phyloP scores from a whole-genome alignment of 306 rosid genomes.

The Parietaria judaica region DNA sequence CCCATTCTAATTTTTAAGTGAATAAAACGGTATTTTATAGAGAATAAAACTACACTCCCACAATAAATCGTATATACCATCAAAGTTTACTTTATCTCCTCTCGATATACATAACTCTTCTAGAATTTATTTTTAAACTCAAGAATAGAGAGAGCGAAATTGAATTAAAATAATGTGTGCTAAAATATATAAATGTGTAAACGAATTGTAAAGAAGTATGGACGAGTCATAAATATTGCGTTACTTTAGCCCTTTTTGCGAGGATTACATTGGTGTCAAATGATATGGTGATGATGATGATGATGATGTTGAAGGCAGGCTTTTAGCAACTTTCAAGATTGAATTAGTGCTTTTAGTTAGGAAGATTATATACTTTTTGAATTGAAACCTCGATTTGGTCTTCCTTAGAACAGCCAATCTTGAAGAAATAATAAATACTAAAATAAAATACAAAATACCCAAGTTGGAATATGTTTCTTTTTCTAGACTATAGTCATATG shows the following conservation, averaged over 20 bases:
- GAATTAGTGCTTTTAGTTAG: background rate
- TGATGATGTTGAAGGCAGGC: slow-evolving; percentile 1
- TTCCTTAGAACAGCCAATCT: slow-evolving; percentile 2
- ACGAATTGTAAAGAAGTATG: too few species aligned
- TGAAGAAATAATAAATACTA: background rate
- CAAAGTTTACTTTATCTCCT: too few species aligned
- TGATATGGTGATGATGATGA: slow-evolving; percentile 6
- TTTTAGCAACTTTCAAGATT: background rate
- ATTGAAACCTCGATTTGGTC: background rate
- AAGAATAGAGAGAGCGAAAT: too few species aligned
- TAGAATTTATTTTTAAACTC: too few species aligned
- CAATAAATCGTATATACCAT: too few species aligned
- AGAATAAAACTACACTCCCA: too few species aligned
- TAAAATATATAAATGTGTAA: too few species aligned
- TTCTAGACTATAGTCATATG: background rate
- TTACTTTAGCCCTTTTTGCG: background rate
- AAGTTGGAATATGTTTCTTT: background rate
- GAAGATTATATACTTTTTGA: background rate
- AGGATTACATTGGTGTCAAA: background rate
- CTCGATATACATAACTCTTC: too few species aligned
- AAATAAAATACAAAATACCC: background rate
- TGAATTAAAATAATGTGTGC: too few species aligned
- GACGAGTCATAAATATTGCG: too few species aligned
- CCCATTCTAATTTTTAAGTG: too few species aligned
- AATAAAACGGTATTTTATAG: background rate